phyloP scores from a whole-genome alignment of 202 grass and related monocot genomes.

The Sporobolus alterniflorus region DNA sequence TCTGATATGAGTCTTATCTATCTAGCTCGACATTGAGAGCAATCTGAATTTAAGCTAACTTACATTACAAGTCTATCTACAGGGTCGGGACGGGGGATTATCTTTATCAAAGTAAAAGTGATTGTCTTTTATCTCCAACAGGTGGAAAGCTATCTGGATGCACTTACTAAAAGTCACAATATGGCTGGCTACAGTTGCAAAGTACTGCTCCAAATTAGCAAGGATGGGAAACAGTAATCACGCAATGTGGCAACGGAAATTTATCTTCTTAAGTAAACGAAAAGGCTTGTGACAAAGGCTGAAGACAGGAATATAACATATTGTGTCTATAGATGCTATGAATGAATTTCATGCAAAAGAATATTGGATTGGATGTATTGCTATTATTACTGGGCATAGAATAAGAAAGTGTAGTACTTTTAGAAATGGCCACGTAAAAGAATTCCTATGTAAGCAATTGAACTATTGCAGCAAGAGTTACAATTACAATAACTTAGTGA shows the following conservation, averaged over 20 bases:
- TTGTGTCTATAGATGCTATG: not conserved
- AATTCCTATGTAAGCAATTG: not conserved
- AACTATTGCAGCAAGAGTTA: not conserved
- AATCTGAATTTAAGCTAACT: too few relatives aligned
- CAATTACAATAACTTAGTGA: not conserved
- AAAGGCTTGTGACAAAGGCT: not conserved
- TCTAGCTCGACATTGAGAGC: too few relatives aligned
- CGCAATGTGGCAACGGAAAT: not conserved
- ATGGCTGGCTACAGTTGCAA: not conserved
- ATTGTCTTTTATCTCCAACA: not conserved
- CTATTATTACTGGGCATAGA: not conserved
- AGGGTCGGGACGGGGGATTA: too few relatives aligned
- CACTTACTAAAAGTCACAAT: not conserved
- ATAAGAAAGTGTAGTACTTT: not conserved
- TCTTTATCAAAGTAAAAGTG: too few relatives aligned
- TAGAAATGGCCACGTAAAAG: conserved; percentile 10
- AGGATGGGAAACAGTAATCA: conserved; percentile 2
- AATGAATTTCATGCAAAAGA: not conserved
- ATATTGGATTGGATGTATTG: not conserved
- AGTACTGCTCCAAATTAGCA: not conserved
- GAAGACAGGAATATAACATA: not conserved
- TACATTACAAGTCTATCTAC: too few relatives aligned
- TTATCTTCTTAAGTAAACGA: not conserved
- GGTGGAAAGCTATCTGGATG: not conserved
- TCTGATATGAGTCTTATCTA: too few relatives aligned